Evolutionary conservation across 2,329 filamentous ascomycete genomes (phyloP).

Genomic region (Pezicula carpinea): DNA sequence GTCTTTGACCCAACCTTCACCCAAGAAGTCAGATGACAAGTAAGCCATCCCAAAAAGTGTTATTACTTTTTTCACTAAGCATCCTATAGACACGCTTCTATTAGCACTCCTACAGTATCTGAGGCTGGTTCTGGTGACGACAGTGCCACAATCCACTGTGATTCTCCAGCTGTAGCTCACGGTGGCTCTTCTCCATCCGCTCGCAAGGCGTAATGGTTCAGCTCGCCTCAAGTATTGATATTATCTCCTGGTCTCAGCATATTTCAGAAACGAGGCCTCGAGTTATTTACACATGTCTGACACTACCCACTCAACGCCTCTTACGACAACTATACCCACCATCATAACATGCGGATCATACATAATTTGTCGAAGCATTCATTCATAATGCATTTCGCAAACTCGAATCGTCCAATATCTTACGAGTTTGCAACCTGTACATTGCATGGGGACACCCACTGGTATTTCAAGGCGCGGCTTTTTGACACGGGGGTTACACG

Average conservation of each 20-base stretch:
- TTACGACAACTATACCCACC: constrained; percentile 8
- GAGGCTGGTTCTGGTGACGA: constrained; percentile 29
- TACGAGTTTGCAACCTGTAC: constrained; percentile 24
- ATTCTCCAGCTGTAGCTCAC: constrained; percentile 25
- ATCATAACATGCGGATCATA: constrained; percentile 9
- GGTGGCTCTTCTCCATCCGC: constrained; percentile 24
- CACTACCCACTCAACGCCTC: constrained; percentile 5
- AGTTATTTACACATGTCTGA: not conserved
- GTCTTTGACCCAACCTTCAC: constrained; percentile 20
- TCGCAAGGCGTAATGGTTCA: constrained; percentile 21
- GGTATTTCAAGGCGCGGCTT: constrained; percentile 23
- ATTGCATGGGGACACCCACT: constrained; percentile 15
- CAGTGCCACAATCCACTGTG: constrained; percentile 24
- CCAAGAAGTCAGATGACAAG: constrained; percentile 22
- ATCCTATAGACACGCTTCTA: constrained; percentile 8
- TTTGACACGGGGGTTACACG: constrained; percentile 21
- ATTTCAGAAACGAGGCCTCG: not conserved
- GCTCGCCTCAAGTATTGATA: not conserved
- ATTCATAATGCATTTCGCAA: constrained; percentile 21
- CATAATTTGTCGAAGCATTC: constrained; percentile 24
- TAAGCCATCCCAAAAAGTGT: constrained; percentile 12
- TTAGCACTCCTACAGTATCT: constrained; percentile 25
- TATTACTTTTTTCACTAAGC: constrained; percentile 7
- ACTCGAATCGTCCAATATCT: constrained; percentile 23
- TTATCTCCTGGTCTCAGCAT: not conserved